Base-by-base conservation (phyloP, 1,284 basidiomycete species). In the Ustilago vetiveriae region DNA sequence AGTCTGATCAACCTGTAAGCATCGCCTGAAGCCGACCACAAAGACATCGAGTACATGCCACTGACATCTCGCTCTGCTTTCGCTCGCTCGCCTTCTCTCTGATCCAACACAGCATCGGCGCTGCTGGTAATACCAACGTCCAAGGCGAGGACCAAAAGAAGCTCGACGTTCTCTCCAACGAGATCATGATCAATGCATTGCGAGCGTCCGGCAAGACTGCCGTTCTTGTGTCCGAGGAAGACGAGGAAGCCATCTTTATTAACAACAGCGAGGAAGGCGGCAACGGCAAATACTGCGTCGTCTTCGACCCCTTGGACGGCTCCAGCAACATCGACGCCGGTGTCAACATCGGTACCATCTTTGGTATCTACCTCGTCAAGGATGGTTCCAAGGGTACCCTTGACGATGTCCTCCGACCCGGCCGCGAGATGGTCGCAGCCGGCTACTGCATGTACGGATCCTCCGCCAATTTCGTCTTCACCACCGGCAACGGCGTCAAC, bases 71-170 rank as follows among this genome's bases (percentile, higher is more conserved):
- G 4, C 2, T n/a, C 16, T n/a, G 6, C 33, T n/a, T 8, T 2
- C 7, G 10, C 33, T 35, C 6, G 33, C 2, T n/a, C 14, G 4
- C 14, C 29, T 30, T 4, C 10, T 29, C 29, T 4, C 29, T 30
- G 10, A 10, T 30, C 1, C 2, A 30, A 14, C 19, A 63, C 76
- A 94, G 92, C 23, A 90, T 98, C 75, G 96, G 96, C 30, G 87
- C 94, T 19, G 96, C 96, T 11, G 96, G 96, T 19, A 92, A 94
- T 80, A 91, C 90, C 41, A 99, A 98, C 82, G 91, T 96, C 13
- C 93, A 96, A 84, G 96, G 96, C 44, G 96, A 98, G 83, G 96
- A 98, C 82, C 96, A 99, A 86, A 99, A 99, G 88, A 99, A 99
- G 85, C 87, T 99, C 55, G 95, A 98, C 82, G 90, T 98, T 19